phyloP scores from a whole-genome alignment of 371 early-diverging fungal species.

The Batkoa obscura region DNA sequence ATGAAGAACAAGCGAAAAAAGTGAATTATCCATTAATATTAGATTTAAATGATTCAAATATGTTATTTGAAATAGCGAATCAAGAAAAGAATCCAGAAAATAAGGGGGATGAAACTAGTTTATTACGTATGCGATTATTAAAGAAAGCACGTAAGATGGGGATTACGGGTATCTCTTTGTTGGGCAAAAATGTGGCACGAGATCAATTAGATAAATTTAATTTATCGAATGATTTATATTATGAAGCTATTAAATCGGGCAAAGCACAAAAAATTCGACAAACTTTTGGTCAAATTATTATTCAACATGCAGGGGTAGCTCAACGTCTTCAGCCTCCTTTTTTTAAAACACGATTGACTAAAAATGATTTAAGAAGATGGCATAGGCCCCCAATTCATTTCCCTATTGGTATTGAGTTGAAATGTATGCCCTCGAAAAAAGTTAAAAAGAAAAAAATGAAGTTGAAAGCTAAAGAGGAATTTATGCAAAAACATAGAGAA shows the following conservation, averaged over 20 bases:
- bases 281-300: constrained; percentile 71
- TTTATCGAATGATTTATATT: constrained; percentile 87
- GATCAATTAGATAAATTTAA: constrained; percentile 69
- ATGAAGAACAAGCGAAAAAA: constrained; percentile 29
- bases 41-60: constrained; percentile 54
- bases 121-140: not conserved
- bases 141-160: not conserved
- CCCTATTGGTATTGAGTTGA: constrained; percentile 27
- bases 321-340: constrained; percentile 66
- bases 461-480: constrained; percentile 45
- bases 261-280: constrained; percentile 64
- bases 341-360: constrained; percentile 75
- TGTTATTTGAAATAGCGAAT: constrained; percentile 43
- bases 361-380: constrained; percentile 79
- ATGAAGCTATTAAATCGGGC: constrained; percentile 54
- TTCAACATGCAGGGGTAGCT: constrained; percentile 91
- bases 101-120: not conserved
- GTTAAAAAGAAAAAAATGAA: constrained; percentile 60
- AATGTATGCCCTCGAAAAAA: constrained; percentile 48
- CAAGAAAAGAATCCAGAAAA: constrained; percentile 19
- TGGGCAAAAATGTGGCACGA: constrained; percentile 21
- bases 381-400: constrained; percentile 77
- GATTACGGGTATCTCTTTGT: constrained; percentile 18
- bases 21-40: constrained; percentile 40
- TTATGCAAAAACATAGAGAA: constrained; percentile 71